Percentiles rank a stretch among this genome's conserved stretches.
Conservation (phyloP, 1,139 yeast genomes). For the Taphrina betulina region DNA sequence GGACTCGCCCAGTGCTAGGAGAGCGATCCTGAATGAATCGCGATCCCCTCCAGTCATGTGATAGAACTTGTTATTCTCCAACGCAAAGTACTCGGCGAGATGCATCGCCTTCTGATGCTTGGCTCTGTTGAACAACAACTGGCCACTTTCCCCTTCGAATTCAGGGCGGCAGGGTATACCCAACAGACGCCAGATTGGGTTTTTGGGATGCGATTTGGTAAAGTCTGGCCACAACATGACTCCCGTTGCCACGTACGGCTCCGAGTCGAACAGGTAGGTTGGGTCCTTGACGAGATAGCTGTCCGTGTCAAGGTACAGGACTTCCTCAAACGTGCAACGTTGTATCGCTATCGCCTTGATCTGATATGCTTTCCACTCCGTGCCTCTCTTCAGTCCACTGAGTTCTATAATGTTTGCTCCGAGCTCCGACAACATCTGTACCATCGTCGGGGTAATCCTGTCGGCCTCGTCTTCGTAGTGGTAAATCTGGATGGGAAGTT, state of each 20-base stretch:
- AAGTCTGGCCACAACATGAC: constrained; percentile 31
- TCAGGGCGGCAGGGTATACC: constrained; percentile 25
- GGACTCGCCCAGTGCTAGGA: constrained; percentile 3
- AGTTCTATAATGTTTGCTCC: constrained; percentile 11
- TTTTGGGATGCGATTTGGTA: constrained; percentile 26
- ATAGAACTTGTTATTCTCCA: constrained; percentile 15
- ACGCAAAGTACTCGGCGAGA: constrained; percentile 27
- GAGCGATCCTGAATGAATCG: constrained; percentile 25
- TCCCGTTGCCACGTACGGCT: constrained; percentile 4
- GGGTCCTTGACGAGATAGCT: constrained; percentile 15
- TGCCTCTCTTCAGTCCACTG: constrained; percentile 26
- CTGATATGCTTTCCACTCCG: constrained; percentile 28
- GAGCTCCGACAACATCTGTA: neutral
- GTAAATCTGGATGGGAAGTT: constrained; percentile 13
- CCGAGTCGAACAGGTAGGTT: constrained; percentile 20
- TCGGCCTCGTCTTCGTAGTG: constrained; percentile 25
- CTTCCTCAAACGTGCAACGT: constrained; percentile 15
- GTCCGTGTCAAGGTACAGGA: constrained; percentile 27
- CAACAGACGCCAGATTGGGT: constrained; percentile 27
- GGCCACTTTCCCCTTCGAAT: constrained; percentile 30
- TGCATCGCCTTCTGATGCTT: constrained; percentile 17
- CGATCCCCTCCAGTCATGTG: constrained; percentile 23
- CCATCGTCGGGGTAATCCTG: neutral
- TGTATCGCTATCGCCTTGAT: constrained; percentile 31
- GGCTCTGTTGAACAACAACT: constrained; percentile 10